Evolutionary conservation across 169 alveolate genomes (phyloP).

Genomic region (Plasmodium fragile): DNA sequence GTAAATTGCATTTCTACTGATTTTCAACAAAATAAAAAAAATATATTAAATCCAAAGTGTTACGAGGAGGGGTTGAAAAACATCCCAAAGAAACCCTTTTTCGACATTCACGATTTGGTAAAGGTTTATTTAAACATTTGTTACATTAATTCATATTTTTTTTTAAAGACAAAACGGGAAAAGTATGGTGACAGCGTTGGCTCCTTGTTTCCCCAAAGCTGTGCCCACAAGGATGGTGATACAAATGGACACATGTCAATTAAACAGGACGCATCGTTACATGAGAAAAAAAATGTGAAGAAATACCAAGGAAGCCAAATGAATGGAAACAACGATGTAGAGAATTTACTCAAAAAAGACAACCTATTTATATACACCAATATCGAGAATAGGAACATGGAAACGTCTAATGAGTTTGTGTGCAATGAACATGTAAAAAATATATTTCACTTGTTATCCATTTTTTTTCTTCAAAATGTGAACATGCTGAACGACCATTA

Average conservation of each 20-base stretch:
- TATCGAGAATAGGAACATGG: background rate
- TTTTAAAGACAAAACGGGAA: constrained; percentile 48
- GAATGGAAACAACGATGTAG: background rate
- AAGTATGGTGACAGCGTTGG: background rate
- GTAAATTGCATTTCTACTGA: constrained; percentile 34
- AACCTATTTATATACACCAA: constrained; percentile 19
- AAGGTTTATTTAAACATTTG: constrained; percentile 68
- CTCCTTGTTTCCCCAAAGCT: background rate
- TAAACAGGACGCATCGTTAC: background rate
- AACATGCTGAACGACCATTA: constrained; percentile 59
- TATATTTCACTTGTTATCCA: constrained; percentile 51
- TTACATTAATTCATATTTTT: constrained; percentile 68
- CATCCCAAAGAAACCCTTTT: constrained; percentile 42
- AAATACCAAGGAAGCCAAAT: background rate
- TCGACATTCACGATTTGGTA: constrained; percentile 71
- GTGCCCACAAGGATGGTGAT: background rate
- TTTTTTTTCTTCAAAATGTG: constrained; percentile 70
- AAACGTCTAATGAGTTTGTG: constrained; percentile 14
- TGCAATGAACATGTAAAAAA: constrained; percentile 62
- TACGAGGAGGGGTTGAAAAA: background rate
- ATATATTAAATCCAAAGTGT: constrained; percentile 61
- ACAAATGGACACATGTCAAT: background rate
- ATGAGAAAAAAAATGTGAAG: background rate
- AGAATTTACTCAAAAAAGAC: background rate
- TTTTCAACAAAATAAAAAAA: constrained; percentile 42